Percentiles rank a stretch among this genome's conserved stretches.
phyloP scores from a whole-genome alignment of 2,329 filamentous ascomycete genomes.

The Nothophoma quercina region DNA sequence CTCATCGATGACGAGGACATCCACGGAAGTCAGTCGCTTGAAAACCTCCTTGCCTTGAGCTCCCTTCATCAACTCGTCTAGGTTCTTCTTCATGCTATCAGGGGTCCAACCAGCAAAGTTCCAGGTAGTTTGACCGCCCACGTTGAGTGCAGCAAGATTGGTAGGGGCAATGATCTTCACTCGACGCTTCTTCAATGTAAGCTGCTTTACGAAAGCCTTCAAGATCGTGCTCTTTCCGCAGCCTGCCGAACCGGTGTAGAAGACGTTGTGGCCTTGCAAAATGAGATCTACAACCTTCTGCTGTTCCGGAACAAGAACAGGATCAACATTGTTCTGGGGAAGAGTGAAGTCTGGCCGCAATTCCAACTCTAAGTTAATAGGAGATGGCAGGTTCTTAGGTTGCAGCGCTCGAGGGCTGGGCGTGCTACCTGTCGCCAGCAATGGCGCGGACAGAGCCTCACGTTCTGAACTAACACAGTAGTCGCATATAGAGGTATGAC shows the following conservation, averaged over 20 bases:
- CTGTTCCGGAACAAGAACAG: constrained; percentile 58
- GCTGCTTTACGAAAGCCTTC: constrained; percentile 55
- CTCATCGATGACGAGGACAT: constrained; percentile 71
- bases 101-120: constrained; percentile 65
- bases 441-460: no score
- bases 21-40: no score
- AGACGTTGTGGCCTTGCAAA: constrained; percentile 63
- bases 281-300: constrained; percentile 60
- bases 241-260: constrained; percentile 70
- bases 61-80: constrained; percentile 45
- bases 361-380: no score
- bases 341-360: no score
- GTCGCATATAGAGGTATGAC: no score
- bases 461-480: no score
- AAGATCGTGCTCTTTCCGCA: constrained; percentile 66
- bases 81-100: constrained; percentile 53
- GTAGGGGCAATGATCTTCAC: constrained; percentile 67
- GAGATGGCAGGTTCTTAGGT: no score
- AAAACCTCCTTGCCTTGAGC: constrained; percentile 42
- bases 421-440: no score
- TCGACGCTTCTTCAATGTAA: constrained; percentile 54
- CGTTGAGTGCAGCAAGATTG: constrained; percentile 64
- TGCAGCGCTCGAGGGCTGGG: no score
- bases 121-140: constrained; percentile 65
- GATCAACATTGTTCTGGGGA: no score